Percentiles rank a stretch among this genome's conserved stretches.
Evolutionary conservation across 768 basidiomycete species (phyloP).

Genomic region (Lactifluus rugatus): DNA sequence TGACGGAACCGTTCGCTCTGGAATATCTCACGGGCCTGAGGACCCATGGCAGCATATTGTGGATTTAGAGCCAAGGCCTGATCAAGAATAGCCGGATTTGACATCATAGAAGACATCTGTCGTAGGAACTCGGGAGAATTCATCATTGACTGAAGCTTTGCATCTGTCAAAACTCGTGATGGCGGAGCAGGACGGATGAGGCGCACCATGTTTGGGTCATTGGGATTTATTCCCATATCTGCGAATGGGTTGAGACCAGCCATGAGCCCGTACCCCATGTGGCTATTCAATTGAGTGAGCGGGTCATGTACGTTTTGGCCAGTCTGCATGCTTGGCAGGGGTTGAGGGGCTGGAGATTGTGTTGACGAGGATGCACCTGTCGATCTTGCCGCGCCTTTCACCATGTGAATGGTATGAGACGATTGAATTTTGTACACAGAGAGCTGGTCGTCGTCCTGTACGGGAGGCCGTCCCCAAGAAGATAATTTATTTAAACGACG

Average conservation of each 20-base stretch:
- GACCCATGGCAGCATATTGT: slow-evolving; percentile 62
- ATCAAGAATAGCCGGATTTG: slow-evolving; percentile 82
- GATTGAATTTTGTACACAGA: slow-evolving; percentile 86
- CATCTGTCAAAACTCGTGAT: not conserved
- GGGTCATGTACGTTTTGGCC: slow-evolving; percentile 87
- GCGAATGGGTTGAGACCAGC: slow-evolving; percentile 89
- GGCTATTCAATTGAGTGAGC: slow-evolving; percentile 71
- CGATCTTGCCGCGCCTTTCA: slow-evolving; percentile 64
- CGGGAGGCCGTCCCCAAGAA: not conserved
- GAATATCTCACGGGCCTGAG: slow-evolving; percentile 71
- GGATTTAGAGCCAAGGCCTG: slow-evolving; percentile 79
- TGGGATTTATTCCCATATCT: slow-evolving; percentile 81
- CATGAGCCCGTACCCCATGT: slow-evolving; percentile 68
- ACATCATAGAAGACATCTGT: slow-evolving; percentile 82
- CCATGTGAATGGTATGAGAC: slow-evolving; percentile 86
- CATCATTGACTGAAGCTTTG: slow-evolving; percentile 75
- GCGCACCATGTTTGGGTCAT: slow-evolving; percentile 89
- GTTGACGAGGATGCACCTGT: slow-evolving; percentile 27
- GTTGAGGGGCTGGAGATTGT: slow-evolving; percentile 37
- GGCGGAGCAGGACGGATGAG: not conserved
- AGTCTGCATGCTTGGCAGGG: slow-evolving; percentile 77
- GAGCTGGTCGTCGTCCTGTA: slow-evolving; percentile 72
- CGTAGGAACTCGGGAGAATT: slow-evolving; percentile 75
- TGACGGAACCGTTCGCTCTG: slow-evolving; percentile 66
- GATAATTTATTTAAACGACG: not conserved